Conservation (phyloP, 1,139 yeast species). For the Saccharomycopsis hybrid region DNA sequence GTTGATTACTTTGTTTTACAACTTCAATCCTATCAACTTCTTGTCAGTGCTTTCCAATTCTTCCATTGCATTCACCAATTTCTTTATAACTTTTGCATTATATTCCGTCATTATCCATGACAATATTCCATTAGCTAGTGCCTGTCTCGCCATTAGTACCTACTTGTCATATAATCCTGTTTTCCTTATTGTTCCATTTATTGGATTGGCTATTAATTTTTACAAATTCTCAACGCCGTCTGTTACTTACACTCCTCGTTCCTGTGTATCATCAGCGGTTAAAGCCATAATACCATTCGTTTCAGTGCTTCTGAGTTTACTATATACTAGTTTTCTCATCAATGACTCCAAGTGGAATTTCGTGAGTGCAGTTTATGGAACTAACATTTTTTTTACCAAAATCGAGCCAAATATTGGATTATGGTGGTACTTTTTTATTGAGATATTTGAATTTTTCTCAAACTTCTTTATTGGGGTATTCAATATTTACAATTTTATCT, state of each 20-base stretch:
- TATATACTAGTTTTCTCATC: slow-evolving; percentile 35
- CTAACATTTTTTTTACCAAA: slow-evolving; percentile 54
- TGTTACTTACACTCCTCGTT: not conserved
- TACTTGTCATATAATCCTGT: slow-evolving; percentile 60
- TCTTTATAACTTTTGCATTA: slow-evolving; percentile 47
- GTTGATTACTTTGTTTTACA: slow-evolving; percentile 47
- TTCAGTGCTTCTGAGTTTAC: slow-evolving; percentile 30
- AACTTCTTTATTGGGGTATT: slow-evolving; percentile 80
- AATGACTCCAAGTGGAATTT: slow-evolving; percentile 46
- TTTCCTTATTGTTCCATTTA: slow-evolving; percentile 51
- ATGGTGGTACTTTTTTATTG: slow-evolving; percentile 98
- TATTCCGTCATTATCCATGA: slow-evolving; percentile 38
- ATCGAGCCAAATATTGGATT: slow-evolving; percentile 82
- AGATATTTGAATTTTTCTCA: slow-evolving; percentile 84
- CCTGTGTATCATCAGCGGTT: slow-evolving; percentile 10
- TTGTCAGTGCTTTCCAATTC: slow-evolving; percentile 67
- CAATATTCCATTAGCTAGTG: slow-evolving; percentile 40
- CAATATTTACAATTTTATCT: slow-evolving; percentile 65
- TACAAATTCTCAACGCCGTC: slow-evolving; percentile 1
- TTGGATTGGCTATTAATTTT: slow-evolving; percentile 29
- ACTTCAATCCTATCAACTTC: slow-evolving; percentile 74
- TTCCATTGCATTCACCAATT: slow-evolving; percentile 54
- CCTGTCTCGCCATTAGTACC: slow-evolving; percentile 55
- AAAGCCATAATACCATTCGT: slow-evolving; percentile 23
- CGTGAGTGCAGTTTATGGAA: slow-evolving; percentile 54